Percentiles rank a stretch among this genome's conserved stretches.
Conservation (phyloP, 441 rosid genomes). For the Croton laevigatus region DNA sequence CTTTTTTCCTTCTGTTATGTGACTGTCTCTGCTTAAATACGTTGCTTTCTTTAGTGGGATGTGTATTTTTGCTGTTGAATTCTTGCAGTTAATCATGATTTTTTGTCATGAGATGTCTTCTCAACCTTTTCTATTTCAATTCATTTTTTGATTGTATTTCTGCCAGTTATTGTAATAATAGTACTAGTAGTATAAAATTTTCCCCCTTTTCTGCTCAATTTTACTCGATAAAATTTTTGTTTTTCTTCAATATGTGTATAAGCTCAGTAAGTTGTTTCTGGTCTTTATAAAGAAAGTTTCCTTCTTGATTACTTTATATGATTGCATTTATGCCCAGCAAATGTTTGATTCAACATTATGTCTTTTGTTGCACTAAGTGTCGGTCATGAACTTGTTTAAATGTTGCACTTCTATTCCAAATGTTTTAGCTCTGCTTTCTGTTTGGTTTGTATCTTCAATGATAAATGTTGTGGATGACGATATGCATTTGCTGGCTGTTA, state of each 20-base stretch:
- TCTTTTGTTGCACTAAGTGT: neutral
- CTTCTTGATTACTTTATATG: neutral
- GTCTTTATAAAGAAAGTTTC: neutral
- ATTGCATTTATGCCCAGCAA: neutral
- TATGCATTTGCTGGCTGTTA: constrained; percentile 2
- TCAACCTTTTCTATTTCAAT: neutral
- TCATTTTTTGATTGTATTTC: neutral
- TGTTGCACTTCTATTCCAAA: neutral
- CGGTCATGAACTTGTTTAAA: neutral
- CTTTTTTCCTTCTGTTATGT: neutral
- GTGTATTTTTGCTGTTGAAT: neutral
- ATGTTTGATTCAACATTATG: neutral
- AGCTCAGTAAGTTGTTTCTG: neutral
- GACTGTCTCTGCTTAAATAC: neutral
- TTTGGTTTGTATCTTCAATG: neutral
- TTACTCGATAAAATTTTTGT: neutral
- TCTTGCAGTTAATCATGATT: neutral
- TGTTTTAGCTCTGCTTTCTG: neutral
- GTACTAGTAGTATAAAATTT: neutral
- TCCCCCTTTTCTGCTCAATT: neutral
- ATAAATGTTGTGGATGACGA: neutral
- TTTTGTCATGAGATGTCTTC: neutral
- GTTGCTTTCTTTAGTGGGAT: neutral
- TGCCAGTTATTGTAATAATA: neutral
- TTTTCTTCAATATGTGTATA: neutral